Percentiles rank a stretch among this genome's conserved stretches.
Evolutionary conservation across 768 basidiomycete genomes (phyloP).

Genomic region (Coprinellus aureogranulatus): DNA sequence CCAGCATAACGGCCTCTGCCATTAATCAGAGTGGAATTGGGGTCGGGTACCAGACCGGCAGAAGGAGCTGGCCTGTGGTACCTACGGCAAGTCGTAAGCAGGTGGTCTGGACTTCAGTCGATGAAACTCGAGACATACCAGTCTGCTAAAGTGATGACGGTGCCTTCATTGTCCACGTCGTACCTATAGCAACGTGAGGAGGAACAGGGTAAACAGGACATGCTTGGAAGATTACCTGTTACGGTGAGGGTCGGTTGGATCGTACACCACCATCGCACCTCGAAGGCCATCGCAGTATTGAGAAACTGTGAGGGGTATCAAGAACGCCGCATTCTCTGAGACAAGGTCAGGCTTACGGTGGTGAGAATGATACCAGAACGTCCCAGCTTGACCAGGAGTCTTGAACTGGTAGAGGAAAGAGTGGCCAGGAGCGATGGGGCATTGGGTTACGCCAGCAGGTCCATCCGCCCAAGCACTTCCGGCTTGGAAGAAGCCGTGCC

Average conservation of each 20-base stretch:
- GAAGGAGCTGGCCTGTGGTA: background rate
- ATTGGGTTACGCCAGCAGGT: constrained; percentile 37
- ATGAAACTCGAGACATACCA: too few species aligned
- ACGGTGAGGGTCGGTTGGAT: constrained; percentile 30
- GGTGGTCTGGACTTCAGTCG: too few species aligned
- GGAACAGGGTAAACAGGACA: background rate
- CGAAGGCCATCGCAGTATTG: constrained; percentile 53
- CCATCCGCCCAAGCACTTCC: constrained; percentile 41
- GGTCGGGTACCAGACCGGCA: background rate
- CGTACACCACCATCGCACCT: constrained; percentile 41
- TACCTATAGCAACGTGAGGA: constrained; percentile 18
- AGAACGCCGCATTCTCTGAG: background rate
- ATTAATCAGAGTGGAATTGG: constrained; percentile 12
- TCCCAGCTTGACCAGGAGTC: constrained; percentile 35
- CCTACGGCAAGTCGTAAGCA: too few species aligned
- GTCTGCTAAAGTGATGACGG: constrained; percentile 28
- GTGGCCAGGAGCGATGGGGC: constrained; percentile 38
- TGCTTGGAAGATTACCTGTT: background rate
- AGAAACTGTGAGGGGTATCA: constrained; percentile 21
- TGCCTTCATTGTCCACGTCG: constrained; percentile 40
- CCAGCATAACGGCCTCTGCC: constrained; percentile 12
- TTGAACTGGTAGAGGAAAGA: constrained; percentile 40
- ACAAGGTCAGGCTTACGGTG: constrained; percentile 5
- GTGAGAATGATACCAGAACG: constrained; percentile 43
- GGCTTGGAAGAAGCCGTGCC: constrained; percentile 41